A percentile compares a stretch with the other conserved stretches of the same genome.
Conservation (phyloP, 2,329 filamentous ascomycete genomes). For the Venturia aucupariae region DNA sequence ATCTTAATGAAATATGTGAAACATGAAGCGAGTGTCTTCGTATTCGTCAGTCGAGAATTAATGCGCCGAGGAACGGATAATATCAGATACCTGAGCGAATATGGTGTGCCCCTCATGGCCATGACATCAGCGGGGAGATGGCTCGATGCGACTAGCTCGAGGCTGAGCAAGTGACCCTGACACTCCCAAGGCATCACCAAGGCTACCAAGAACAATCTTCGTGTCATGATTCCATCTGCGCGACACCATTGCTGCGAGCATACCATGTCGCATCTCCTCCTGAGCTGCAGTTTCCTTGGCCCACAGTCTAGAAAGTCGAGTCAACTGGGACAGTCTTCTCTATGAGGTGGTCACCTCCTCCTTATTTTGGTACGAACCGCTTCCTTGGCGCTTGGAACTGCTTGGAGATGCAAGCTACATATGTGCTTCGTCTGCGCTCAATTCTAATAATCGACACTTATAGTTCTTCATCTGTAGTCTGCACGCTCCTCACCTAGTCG, state of each 20-base stretch:
- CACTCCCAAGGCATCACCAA: neutral
- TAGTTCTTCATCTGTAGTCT: neutral
- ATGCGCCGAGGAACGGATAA: neutral
- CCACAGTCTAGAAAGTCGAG: neutral
- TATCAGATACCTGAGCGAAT: neutral
- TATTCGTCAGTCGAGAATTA: no score
- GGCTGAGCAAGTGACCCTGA: neutral
- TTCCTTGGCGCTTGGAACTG: neutral
- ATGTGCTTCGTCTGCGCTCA: neutral
- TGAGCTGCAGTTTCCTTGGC: neutral
- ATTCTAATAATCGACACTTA: neutral
- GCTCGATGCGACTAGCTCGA: neutral
- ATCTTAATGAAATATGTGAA: no score
- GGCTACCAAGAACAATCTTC: neutral
- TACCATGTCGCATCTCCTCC: neutral
- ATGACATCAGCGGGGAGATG: neutral
- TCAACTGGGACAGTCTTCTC: neutral
- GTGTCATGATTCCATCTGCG: neutral
- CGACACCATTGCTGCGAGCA: neutral
- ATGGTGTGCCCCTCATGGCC: neutral
- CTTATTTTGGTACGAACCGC: neutral
- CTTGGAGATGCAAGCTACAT: neutral
- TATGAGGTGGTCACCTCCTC: neutral
- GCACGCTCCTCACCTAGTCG: neutral
- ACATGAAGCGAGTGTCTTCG: no score